These are phyloP conservation scores for Penicillium nordicum DNA, from an alignment of 2,329 filamentous ascomycete genomes.

Conservation along the genomic window DNA sequence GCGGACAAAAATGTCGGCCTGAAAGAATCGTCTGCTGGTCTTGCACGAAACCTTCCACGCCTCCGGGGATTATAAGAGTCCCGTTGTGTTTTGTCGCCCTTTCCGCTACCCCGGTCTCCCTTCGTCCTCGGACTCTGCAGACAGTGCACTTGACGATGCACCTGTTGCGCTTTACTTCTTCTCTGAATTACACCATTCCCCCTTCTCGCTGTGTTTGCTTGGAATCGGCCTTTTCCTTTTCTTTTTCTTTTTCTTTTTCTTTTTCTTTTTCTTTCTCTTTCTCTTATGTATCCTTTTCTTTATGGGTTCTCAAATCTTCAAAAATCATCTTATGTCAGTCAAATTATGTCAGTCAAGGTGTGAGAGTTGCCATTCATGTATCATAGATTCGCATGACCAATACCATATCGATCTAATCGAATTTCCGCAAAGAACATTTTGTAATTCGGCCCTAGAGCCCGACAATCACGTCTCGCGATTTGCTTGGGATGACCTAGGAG, in stretches of 20 bases:
- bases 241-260: conserved; percentile 19
- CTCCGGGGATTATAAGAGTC: conserved; percentile 6
- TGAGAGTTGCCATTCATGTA: conserved; percentile 32
- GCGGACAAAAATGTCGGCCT: conserved; percentile 18
- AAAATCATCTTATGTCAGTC: conserved; percentile 17
- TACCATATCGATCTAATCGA: conserved; percentile 25
- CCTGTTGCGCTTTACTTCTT: conserved; percentile 12
- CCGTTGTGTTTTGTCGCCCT: conserved; percentile 6
- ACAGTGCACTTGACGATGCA: conserved; percentile 19
- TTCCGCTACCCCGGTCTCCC: background rate
- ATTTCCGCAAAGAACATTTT: background rate
- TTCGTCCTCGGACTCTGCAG: background rate
- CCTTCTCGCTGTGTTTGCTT: conserved; percentile 17
- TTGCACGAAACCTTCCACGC: conserved; percentile 19
- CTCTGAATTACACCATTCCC: conserved; percentile 14
- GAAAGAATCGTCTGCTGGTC: conserved; percentile 24
- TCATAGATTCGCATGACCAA: conserved; percentile 34
- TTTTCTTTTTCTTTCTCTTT: conserved; percentile 16
- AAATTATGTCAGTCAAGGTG: conserved; percentile 3
- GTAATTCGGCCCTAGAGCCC: background rate
- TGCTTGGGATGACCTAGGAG: background rate
- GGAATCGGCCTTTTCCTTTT: conserved; percentile 15
- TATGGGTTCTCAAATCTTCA: conserved; percentile 19
- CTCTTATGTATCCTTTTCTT: conserved; percentile 24
- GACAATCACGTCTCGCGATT: background rate